These are phyloP conservation scores for Protomyces macrosporus DNA, from an alignment of 1,139 yeast genomes.

Conservation along the genomic window DNA sequence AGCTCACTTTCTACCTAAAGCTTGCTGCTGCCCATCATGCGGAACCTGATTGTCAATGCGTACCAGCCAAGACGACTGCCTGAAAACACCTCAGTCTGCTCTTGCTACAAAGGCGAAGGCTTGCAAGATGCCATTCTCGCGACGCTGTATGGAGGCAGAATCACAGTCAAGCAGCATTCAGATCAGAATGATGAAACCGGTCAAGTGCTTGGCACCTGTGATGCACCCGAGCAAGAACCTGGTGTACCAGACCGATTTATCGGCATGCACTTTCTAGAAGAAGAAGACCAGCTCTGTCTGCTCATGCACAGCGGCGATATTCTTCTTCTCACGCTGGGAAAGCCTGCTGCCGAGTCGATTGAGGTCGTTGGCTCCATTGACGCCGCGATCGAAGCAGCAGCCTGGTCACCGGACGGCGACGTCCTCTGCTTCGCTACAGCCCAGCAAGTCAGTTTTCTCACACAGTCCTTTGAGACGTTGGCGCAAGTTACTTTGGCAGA, in stretches of 20 bases:
- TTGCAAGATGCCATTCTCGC: too few relatives aligned
- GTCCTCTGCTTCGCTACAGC: conserved; percentile 56
- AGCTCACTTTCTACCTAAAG: too few relatives aligned
- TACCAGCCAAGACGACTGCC: too few relatives aligned
- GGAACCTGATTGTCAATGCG: too few relatives aligned
- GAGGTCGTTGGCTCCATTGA: conserved; percentile 84
- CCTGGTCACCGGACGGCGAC: conserved; percentile 93
- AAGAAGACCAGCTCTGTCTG: conserved; percentile 32
- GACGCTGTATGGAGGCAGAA: too few relatives aligned
- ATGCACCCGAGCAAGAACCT: too few relatives aligned
- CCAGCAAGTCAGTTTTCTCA: conserved; percentile 47
- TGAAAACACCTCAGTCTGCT: too few relatives aligned
- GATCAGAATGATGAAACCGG: too few relatives aligned
- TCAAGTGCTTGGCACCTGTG: too few relatives aligned
- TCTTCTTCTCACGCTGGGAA: conserved; percentile 35
- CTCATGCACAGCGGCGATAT: conserved; percentile 39
- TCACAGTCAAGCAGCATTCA: too few relatives aligned
- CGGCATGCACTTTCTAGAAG: not conserved
- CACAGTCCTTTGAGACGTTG: conserved; percentile 75
- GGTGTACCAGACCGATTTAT: not conserved
- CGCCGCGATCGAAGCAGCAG: conserved; percentile 63
- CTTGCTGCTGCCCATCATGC: too few relatives aligned
- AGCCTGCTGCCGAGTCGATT: conserved; percentile 53
- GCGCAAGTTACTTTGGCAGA: conserved; percentile 56
- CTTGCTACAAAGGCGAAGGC: too few relatives aligned